Base-by-base conservation (phyloP, 306 rosid genomes). In the Delonix regia region DNA sequence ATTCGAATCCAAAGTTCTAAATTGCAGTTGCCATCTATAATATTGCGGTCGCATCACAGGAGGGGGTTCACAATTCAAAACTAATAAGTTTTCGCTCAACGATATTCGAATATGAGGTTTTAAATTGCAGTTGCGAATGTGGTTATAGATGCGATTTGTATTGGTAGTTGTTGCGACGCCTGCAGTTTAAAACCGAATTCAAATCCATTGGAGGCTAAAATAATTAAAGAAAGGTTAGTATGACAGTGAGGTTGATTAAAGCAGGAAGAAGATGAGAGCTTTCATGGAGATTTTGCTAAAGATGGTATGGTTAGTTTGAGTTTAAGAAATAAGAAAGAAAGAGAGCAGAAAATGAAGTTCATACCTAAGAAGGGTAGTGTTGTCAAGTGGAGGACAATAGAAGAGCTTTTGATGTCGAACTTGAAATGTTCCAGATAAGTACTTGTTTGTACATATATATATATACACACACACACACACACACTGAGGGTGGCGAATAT, bases 311-410 rank as follows among this genome's bases (percentile, higher is more conserved):
- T 55, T 6, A 9, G 24, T 27, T 57, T 9, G 15, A 25, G 63
- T 57, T 24, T 22, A 28, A 28, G n/a, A n/a, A n/a, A 64, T 64
- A 2, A 56, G 14, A 66, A 47, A 57, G 44, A 71, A 66, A 57
- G 53, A 63, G 19, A 9, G 11, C 6, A 61, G 62, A 78, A 44
- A 62, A 75, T 57, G 1, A 57, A 10, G 42, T 34, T 4, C 79
- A 53, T 48, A 80, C 85, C 87, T 84, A 39, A 27, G 18, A 34
- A n/a, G n/a, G n/a, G n/a, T n/a, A n/a, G 51, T 74, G 44, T 62
- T 83, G 52, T 78, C 63, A 69, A 73, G 73, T 60, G 69, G 63
- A 73, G 77, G 76, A 68, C 33, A 33, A 38, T n/a, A 22, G 1
- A 49, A 48, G 66, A 25, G 44, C 55, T 27, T 79, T 49, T 53